Conservation (phyloP, 352 stramenopile species). For the Phytopythium chamaehyphon region DNA sequence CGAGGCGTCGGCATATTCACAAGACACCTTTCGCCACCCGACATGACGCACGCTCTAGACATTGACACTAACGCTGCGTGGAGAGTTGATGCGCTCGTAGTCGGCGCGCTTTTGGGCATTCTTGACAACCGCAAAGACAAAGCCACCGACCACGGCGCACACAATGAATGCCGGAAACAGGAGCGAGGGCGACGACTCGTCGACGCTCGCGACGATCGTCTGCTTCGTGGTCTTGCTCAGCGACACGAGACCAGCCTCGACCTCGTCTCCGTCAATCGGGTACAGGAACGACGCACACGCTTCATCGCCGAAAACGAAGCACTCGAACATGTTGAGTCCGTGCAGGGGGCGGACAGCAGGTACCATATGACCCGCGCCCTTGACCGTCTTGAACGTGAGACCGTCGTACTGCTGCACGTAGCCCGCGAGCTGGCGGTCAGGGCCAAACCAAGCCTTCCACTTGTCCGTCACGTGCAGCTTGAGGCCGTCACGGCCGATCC, state of each 20-base stretch:
- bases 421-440: constrained; percentile 79
- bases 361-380: constrained; percentile 91
- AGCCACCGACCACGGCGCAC: constrained; percentile 19
- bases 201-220: not conserved
- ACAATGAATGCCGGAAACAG: constrained; percentile 22
- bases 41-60: not conserved
- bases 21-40: not conserved
- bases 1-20: too few relatives aligned
- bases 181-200: constrained; percentile 8
- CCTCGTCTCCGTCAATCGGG: constrained; percentile 63
- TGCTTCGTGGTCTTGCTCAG: constrained; percentile 6
- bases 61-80: not conserved
- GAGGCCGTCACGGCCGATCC: constrained; percentile 66
- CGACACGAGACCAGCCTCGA: constrained; percentile 29
- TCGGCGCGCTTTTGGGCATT: constrained; percentile 36
- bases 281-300: constrained; percentile 55
- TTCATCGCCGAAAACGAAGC: constrained; percentile 69
- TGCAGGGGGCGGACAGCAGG: constrained; percentile 67
- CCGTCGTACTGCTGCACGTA: constrained; percentile 86
- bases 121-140: constrained; percentile 35
- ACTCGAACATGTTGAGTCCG: constrained; percentile 76
- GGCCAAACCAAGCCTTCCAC: constrained; percentile 71
- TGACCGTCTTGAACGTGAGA: constrained; percentile 89
- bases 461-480: constrained; percentile 60
- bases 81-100: constrained; percentile 43